Base-by-base conservation (phyloP, 345 rosid genomes). In the Eutrema yunnanense region DNA sequence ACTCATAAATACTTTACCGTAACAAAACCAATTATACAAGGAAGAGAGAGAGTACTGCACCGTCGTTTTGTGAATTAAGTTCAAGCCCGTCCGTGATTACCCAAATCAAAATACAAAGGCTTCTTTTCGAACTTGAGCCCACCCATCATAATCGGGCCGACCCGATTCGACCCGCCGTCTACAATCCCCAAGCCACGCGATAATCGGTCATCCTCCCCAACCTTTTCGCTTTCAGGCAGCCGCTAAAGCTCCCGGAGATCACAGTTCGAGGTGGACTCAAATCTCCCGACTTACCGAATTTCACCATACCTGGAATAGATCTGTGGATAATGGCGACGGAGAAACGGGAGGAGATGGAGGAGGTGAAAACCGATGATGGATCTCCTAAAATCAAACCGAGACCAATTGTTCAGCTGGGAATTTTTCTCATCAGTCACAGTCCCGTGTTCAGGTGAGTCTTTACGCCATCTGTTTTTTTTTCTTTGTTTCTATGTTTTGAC, bases 381-480 rank as follows among this genome's bases (percentile, higher is more conserved):
- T 71, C 72, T 71, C 75, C 79, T 52, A 79, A 72, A 67, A 67
- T 52, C 67, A 88, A 79, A 72, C 84, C 81, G 29, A 85, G 96
- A 51, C 99, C 96, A 32, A 86, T 95, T 48, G 96, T 90, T 71
- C 89, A 87, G 53, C 80, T 95, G 0, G 99, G 92, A 72, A 79
- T 82, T 55, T 79, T 92, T 69, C 96, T 95, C 77, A 81, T 88
- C 76, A 79, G 93, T 48, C 99, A 88, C 84, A 84, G 90, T 79
- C 32, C 82, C 48, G 58, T 87, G 13, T 83, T 88, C 72, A 88
- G 99, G 99, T 91, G 50, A 43, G 12, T 6, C 26, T 52, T 62
- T 50, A 22, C 32, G n/a, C 48, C 36, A 9, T 61, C 2, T 13
- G 2, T 8, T 38, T 27, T 37, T 33, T 10, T 33, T 36, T n/a